Base-by-base conservation (phyloP, 2,329 filamentous ascomycete species). In the Trichoderma semiorbis region DNA sequence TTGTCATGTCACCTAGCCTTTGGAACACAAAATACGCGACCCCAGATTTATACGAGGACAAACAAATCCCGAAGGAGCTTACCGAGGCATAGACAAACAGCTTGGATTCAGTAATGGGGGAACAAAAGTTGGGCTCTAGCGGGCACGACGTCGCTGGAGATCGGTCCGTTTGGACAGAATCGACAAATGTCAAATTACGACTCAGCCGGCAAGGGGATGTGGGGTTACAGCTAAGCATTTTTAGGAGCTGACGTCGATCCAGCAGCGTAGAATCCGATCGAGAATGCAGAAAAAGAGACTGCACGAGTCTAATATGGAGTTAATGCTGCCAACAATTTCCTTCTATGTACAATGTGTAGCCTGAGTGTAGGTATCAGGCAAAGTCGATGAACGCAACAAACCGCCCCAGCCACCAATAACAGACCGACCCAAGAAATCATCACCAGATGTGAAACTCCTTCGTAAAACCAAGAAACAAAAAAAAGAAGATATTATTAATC, bases 401-500 rank as follows among this genome's bases (percentile, higher is more conserved):
- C 7, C 12, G 28, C 8, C 16, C 16, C 55, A n/a, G 16, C 57
- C 43, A n/a, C 57, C 18, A 55, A 16, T 36, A 32, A 10, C 12
- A 39, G 36, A 39, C 36, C 36, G 2, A 39, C 36, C 36, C 36
- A 36, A n/a, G n/a, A 39, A 39, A 26, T 10, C 32, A 30, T 14
- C 30, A 30, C 57, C 28, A 60, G 43, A 28, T 57, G 36, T 30
- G 24, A 57, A 57, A 26, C 30, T 12, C 21, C 18, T 26, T 26
- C 21, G 24, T 39, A 18, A 18, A 39, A 68, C 18, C 26, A 58
- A 69, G 32, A 61, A 34, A 24, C 39, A n/a, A 57, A 34, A 24
- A 30, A 26, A 57, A n/a, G n/a, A 34, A 30, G 30, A 30, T 61
- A 69, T 61, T 61, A 69, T 69, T 69, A 69, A 16, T 69, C 53